Base-by-base conservation (phyloP, 2,329 filamentous ascomycete genomes). In the Decorospora gaudefroyi region DNA sequence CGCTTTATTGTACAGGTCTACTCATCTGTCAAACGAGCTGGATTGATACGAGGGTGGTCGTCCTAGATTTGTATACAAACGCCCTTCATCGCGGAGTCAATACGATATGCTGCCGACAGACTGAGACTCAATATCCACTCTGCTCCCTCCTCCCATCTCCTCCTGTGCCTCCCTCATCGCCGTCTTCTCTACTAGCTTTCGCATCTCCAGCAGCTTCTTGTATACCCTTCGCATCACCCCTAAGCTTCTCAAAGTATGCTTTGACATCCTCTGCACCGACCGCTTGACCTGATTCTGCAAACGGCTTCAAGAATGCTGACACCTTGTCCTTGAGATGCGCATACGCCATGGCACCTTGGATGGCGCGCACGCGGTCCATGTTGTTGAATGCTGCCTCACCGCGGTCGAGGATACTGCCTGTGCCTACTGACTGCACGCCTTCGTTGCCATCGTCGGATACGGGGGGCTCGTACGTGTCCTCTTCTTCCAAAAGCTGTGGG, bases 261-360 rank as follows among this genome's bases (percentile, higher is more conserved):
- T 96, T 99, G 72, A 99, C 93, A 71, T 97, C 91, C 65, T 99
- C 93, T 1, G 92, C 92, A 1, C 90, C 86, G 15, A 99, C 91
- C 0, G 88, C 85, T 69, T 88, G 77, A 1, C 92, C 92, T 51
- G 86, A 95, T 66, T 96, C 90, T 0, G 93, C 93, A 68, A 96
- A 99, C 29, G 95, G 87, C 72, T 91, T 84, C 62, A 99, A 83
- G 68, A 99, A 97, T 0, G 86, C 85, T 76, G 92, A 96, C n/a
- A 99, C 83, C 67, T 92, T 91, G 64, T 97, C 91, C 65, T 95
- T 93, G 48, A 99, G 80, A 62, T 95, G 87, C 62, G 97, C 96
- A 72, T 97, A 99, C 0, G 91, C 92, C 90, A 97, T 96, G 31
- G 95, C 92, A 11, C 93, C 93, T 69, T 99, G 71, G 42, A 99